Base-by-base conservation (phyloP, 164 flowering plant genomes). In the Aristolochia contorta region DNA sequence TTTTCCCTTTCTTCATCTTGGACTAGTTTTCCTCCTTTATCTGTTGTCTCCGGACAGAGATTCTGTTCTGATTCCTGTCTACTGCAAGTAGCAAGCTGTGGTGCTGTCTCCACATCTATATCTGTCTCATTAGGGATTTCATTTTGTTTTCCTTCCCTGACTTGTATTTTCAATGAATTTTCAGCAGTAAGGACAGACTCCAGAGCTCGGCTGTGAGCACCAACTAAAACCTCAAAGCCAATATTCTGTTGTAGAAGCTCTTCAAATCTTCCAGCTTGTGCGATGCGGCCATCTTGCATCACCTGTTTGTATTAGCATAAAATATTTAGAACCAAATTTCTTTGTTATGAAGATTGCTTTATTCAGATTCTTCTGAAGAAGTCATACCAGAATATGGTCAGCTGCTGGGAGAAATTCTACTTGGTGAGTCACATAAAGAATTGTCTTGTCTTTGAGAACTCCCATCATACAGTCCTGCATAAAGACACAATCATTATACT, bases 321-420 rank as follows among this genome's bases (percentile, higher is more conserved):
- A 51, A 21, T 33, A 5, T 33, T 54, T 54, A 49, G 53, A 20
- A 19, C 27, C 22, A 54, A 13, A 19, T 14, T 54, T 22, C 56
- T 22, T 24, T 12, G 8, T 24, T 8, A 6, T 15, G 16, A 21
- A 19, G 24, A 19, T 24, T 54, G 22, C 21, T 22, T 54, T 0
- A 3, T 49, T 49, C 19, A 22, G 30, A 54, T 19, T 54, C 8
- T 54, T 21, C 20, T 12, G 15, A 19, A 16, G 22, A 49, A 20
- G 19, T 5, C 56, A 4, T 78, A 93, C 99, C 92, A 93, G 80
- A 71, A 93, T 91, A 63, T 85, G 78, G 68, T 93, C 99, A 47
- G 99, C 98, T 59, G 87, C 92, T 10, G 96, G 97, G 58, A 93
- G 94, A 79, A 93, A 93, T 73, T 93, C 98, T 3, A 90, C 99